These are phyloP conservation scores for Xylaria grammica DNA, from an alignment of 495 filamentous ascomycete genomes.

Conservation along the genomic window DNA sequence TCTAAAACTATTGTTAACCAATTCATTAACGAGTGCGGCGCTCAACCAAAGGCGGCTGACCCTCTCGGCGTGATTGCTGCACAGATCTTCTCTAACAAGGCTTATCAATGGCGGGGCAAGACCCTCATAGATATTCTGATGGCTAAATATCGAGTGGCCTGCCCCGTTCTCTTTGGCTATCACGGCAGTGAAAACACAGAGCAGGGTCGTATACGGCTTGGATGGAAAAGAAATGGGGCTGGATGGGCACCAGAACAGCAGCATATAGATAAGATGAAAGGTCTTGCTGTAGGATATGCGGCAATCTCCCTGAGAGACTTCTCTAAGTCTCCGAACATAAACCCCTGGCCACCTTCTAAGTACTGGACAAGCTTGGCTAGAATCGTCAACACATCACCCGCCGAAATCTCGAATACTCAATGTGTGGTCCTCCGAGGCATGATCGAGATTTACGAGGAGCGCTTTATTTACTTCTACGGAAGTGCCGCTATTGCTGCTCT, in stretches of 20 bases:
- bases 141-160: conserved; percentile 81
- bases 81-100: conserved; percentile 71
- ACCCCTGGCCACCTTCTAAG: conserved; percentile 77
- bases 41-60: conserved; percentile 74
- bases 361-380: conserved; percentile 80
- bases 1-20: conserved; percentile 77
- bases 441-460: conserved; percentile 70
- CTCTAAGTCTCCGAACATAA: conserved; percentile 62
- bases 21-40: conserved; percentile 74
- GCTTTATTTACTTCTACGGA: conserved; percentile 80
- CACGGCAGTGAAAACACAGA: conserved; percentile 76
- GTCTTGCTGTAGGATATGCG: conserved; percentile 82
- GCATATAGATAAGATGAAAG: conserved; percentile 83
- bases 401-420: conserved; percentile 75
- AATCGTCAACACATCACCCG: conserved; percentile 72
- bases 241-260: conserved; percentile 67
- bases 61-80: conserved; percentile 79
- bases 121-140: conserved; percentile 85
- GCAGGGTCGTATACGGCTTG: conserved; percentile 68
- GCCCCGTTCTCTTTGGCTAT: conserved; percentile 87
- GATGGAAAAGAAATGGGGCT: conserved; percentile 68
- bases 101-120: conserved; percentile 70
- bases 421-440: conserved; percentile 77
- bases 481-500: conserved; percentile 68
- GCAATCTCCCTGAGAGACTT: conserved; percentile 84